Percentiles rank a stretch among this genome's conserved stretches.
Conservation (phyloP, 495 filamentous ascomycete genomes). For the Saxispiralis lemnorum region DNA sequence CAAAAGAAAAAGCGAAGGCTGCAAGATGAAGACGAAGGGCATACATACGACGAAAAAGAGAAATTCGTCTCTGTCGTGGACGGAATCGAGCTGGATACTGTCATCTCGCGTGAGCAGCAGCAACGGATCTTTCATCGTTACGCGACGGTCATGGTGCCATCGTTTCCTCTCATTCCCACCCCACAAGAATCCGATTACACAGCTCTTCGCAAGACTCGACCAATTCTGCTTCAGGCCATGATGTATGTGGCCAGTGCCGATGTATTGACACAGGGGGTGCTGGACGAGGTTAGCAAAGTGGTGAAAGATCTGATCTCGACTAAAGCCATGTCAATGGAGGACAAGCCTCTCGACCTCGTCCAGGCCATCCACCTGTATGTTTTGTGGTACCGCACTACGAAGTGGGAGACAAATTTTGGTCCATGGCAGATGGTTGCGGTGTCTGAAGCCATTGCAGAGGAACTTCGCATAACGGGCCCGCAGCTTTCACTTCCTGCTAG, state of each 20-base stretch:
- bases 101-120: slow-evolving; percentile 1
- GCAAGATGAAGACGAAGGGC: background rate
- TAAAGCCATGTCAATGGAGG: background rate
- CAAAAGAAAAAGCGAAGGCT: background rate
- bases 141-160: background rate
- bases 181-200: background rate
- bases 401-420: background rate
- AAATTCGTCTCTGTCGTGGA: too few species aligned
- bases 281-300: slow-evolving; percentile 2
- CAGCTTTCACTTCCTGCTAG: background rate
- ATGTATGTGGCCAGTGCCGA: slow-evolving; percentile 1
- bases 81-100: background rate
- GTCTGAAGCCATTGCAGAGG: background rate
- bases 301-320: background rate
- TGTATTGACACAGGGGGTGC: background rate
- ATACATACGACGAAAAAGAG: background rate
- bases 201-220: background rate
- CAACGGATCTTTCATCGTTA: slow-evolving; percentile 1
- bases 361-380: slow-evolving; percentile 2
- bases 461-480: background rate
- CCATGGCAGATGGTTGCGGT: slow-evolving; percentile 1
- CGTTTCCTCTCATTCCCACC: slow-evolving; percentile 1
- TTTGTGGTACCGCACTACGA: slow-evolving; percentile 5
- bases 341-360: slow-evolving; percentile 5
- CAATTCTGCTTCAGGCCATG: slow-evolving; percentile 4